Conservation (phyloP, 2,329 filamentous ascomycete species). For the Apiospora rasikravindrae region DNA sequence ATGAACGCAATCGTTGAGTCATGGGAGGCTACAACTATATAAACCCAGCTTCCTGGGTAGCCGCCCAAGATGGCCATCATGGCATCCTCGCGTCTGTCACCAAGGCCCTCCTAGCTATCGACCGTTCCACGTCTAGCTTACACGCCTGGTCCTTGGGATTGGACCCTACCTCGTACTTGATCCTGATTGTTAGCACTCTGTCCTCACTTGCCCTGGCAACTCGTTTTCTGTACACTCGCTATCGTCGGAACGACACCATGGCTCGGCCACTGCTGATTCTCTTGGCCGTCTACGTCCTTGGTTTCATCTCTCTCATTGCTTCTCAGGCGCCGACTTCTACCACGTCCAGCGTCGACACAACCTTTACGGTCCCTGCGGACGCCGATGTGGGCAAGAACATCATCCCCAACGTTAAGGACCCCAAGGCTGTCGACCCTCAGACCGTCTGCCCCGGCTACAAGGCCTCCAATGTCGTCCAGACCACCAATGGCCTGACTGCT, state of each 20-base stretch:
- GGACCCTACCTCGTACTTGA: background rate
- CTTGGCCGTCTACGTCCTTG: slow-evolving; percentile 21
- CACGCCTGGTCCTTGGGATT: background rate
- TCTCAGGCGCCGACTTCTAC: slow-evolving; percentile 14
- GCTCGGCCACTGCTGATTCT: slow-evolving; percentile 19
- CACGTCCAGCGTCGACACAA: background rate
- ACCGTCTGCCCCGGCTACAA: slow-evolving; percentile 71
- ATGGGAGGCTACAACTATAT: background rate
- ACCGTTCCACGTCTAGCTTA: background rate
- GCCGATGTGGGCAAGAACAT: slow-evolving; percentile 52
- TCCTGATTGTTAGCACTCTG: slow-evolving; percentile 12
- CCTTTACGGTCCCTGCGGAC: slow-evolving; percentile 53
- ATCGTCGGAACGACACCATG: slow-evolving; percentile 21
- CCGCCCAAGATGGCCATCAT: background rate
- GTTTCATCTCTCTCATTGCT: slow-evolving; percentile 16
- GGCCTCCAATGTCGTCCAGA: slow-evolving; percentile 63
- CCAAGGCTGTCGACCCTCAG: slow-evolving; percentile 67
- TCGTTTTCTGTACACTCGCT: slow-evolving; percentile 11
- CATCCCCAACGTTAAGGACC: slow-evolving; percentile 69
- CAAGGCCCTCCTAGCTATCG: background rate
- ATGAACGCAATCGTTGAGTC: background rate
- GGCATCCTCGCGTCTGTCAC: background rate
- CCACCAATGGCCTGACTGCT: slow-evolving; percentile 65
- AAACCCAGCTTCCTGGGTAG: background rate
- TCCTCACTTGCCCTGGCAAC: slow-evolving; percentile 16